Percentiles rank a stretch among this genome's conserved stretches.
Evolutionary conservation across 495 filamentous ascomycete genomes (phyloP).

Genomic region (Hapsidospora chrysogenum): DNA sequence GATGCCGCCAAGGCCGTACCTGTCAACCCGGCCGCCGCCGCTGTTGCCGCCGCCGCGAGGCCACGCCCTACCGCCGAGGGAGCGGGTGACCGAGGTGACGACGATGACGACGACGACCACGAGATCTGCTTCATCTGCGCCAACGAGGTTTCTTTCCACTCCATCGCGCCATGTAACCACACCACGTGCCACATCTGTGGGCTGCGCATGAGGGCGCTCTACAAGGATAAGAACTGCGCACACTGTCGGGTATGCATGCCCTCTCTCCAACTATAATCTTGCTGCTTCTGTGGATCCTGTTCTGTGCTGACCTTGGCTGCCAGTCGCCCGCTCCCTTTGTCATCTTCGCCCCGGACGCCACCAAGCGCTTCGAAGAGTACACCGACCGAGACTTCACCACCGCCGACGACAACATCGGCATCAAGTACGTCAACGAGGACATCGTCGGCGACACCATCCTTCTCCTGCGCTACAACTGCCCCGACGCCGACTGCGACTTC

Average conservation of each 20-base stretch:
- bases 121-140: constrained; percentile 97
- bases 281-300: not conserved
- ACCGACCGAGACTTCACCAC: constrained; percentile 49
- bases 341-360: constrained; percentile 72
- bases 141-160: constrained; percentile 64
- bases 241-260: constrained; percentile 73
- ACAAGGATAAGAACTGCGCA: constrained; percentile 87
- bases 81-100: constrained; percentile 2
- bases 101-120: constrained; percentile 39
- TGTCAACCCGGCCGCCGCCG: not conserved
- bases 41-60: too few relatives aligned
- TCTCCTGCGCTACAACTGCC: constrained; percentile 90
- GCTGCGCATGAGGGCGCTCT: constrained; percentile 72
- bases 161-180: constrained; percentile 87
- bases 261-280: too few relatives aligned
- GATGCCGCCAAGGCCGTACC: too few relatives aligned
- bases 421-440: constrained; percentile 70
- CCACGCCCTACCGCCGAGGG: constrained; percentile 3
- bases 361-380: constrained; percentile 75
- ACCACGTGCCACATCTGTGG: constrained; percentile 91
- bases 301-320: too few relatives aligned
- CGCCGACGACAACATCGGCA: constrained; percentile 69
- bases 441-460: constrained; percentile 79
- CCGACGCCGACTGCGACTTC: constrained; percentile 67
- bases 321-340: constrained; percentile 70